Conservation (phyloP, 768 basidiomycete species). For the Boletus subcaerulescens region DNA sequence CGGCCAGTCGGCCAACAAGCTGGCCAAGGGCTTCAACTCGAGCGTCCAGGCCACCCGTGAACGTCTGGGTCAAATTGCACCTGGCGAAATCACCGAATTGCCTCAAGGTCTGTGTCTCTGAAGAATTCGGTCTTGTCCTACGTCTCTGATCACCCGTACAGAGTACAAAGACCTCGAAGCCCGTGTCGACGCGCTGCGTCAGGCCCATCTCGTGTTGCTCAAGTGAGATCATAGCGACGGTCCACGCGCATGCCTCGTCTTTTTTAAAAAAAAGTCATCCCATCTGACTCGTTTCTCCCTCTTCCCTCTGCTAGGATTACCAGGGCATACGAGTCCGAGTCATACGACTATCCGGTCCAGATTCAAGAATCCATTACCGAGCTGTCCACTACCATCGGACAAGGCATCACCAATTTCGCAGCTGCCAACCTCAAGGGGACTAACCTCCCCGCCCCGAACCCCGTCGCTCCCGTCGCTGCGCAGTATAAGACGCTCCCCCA, state of each 20-base stretch:
- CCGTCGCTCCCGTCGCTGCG: slow-evolving; percentile 49
- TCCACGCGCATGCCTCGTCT: neutral
- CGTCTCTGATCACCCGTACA: slow-evolving; percentile 28
- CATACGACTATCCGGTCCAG: slow-evolving; percentile 88
- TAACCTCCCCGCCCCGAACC: slow-evolving; percentile 70
- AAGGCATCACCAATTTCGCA: slow-evolving; percentile 79
- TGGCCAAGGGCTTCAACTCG: slow-evolving; percentile 77
- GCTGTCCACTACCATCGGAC: slow-evolving; percentile 65
- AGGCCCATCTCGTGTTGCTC: slow-evolving; percentile 71
- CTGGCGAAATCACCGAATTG: slow-evolving; percentile 93
- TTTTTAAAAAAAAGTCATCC: neutral
- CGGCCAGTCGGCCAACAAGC: slow-evolving; percentile 68
- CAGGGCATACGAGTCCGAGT: slow-evolving; percentile 83
- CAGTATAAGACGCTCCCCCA: slow-evolving; percentile 98
- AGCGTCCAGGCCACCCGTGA: slow-evolving; percentile 86
- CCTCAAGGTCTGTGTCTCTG: slow-evolving; percentile 64
- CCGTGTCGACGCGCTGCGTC: slow-evolving; percentile 87
- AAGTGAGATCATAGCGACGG: slow-evolving; percentile 50
- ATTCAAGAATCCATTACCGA: slow-evolving; percentile 81
- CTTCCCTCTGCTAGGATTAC: slow-evolving; percentile 54
- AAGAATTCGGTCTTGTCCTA: too few relatives aligned
- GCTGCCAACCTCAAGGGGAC: slow-evolving; percentile 88
- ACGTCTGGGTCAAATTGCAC: slow-evolving; percentile 83
- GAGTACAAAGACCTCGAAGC: slow-evolving; percentile 97
- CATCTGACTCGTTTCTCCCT: neutral